Base-by-base conservation (phyloP, 2,329 filamentous ascomycete species). In the Epichloe sibirici region DNA sequence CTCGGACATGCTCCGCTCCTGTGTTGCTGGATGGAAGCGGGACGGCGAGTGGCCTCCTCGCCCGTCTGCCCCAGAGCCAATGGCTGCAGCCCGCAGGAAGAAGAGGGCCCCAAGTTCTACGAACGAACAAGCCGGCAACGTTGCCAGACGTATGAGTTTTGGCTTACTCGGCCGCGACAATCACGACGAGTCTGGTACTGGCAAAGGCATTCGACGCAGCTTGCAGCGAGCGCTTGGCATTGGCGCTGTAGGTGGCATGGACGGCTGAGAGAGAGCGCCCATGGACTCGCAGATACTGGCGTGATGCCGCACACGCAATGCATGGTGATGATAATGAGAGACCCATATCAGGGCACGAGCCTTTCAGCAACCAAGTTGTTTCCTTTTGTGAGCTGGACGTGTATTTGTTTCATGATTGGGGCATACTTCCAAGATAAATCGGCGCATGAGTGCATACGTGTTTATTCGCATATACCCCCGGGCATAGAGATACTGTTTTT, bases 21-120 rank as follows among this genome's bases (percentile, higher is more conserved):
- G 91, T 58, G 90, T 97, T 1, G 77, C 85, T 31, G 91, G 91
- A 44, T 96, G 91, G 91, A 95, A 94, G 67, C 78, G 88, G 42
- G 88, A 93, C 61, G 90, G 90, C 15, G 88, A 95, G 67, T 97
- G 91, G 91, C 90, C 91, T 4, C 88, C 17, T 62, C 76, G 46
- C 59, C 73, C 45, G 72, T 78, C 62, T 65, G 74, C 56, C 71
- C 52, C 69, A 59, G 51, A 67, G 61, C 55, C 66, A 58, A 38
- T 58, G 11, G 62, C 70, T 4, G 67, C 66, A 3, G 62, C 67
- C 11, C 68, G 69, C 40, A 73, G 69, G 58, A 73, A 67, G 64
- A 74, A 68, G 57, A 64, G 65, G 61, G 60, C 56, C 2, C 42
- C 58, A 15, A 48, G 59, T 34, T 52, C 58, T 1, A 49, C 56